Conservation (phyloP, 495 filamentous ascomycete species). For the Venustampulla echinocandica region DNA sequence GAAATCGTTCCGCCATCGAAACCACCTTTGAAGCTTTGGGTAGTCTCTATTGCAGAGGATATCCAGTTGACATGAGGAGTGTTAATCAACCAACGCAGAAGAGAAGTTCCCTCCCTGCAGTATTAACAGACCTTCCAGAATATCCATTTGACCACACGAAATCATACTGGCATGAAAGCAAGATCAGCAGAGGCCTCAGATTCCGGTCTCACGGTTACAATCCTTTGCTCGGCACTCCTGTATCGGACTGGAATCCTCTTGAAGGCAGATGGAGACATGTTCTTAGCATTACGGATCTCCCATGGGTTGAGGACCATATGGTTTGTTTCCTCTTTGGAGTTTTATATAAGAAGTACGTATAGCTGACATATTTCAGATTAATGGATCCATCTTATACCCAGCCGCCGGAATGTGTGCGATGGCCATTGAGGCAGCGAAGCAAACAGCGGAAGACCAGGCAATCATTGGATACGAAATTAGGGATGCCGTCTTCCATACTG, state of each 20-base stretch:
- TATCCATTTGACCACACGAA: conserved; percentile 43
- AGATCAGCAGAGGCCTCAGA: conserved; percentile 42
- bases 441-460: conserved; percentile 22
- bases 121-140: conserved; percentile 36
- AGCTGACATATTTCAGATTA: conserved; percentile 35
- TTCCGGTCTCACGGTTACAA: conserved; percentile 33
- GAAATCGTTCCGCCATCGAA: conserved; percentile 36
- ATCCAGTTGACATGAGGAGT: conserved; percentile 30
- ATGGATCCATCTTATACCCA: conserved; percentile 35
- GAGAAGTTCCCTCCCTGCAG: conserved; percentile 9
- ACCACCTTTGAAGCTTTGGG: conserved; percentile 35
- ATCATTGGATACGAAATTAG: neutral
- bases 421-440: conserved; percentile 35
- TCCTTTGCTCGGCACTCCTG: conserved; percentile 45
- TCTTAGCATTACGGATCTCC: conserved; percentile 29
- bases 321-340: too few species aligned
- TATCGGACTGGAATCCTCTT: conserved; percentile 36
- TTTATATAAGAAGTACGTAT: too few species aligned
- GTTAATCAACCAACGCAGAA: conserved; percentile 25
- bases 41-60: conserved; percentile 35
- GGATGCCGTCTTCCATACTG: conserved; percentile 18
- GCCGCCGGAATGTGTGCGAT: conserved; percentile 38
- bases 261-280: conserved; percentile 34
- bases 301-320: conserved; percentile 43
- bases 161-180: conserved; percentile 44